Evolutionary conservation across 768 basidiomycete species (phyloP).

Genomic region (Lentinula edodes): DNA sequence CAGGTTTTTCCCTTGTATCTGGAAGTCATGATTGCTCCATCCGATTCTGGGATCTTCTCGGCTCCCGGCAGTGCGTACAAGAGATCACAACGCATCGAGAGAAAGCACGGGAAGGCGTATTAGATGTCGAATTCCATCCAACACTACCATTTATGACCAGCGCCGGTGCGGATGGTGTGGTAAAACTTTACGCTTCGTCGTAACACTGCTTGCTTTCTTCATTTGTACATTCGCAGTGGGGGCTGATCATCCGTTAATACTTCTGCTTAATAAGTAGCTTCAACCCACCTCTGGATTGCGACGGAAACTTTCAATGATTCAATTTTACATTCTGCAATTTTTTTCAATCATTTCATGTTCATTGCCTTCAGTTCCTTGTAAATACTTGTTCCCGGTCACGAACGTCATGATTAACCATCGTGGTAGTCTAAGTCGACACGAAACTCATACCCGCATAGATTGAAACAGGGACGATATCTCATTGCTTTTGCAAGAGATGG

Average conservation of each 20-base stretch:
- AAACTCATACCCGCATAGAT: background rate
- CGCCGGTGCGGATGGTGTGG: slow-evolving; percentile 92
- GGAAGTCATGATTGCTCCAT: slow-evolving; percentile 92
- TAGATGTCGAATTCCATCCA: slow-evolving; percentile 82
- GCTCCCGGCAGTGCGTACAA: slow-evolving; percentile 75
- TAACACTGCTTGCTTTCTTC: slow-evolving; percentile 29
- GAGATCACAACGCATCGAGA: slow-evolving; percentile 86
- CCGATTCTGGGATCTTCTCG: slow-evolving; percentile 91
- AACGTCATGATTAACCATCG: background rate
- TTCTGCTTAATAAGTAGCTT: slow-evolving; percentile 8
- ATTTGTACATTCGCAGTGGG: background rate
- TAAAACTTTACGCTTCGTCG: slow-evolving; percentile 87
- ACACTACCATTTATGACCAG: slow-evolving; percentile 85
- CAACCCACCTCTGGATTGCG: background rate
- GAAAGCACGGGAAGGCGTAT: slow-evolving; percentile 87
- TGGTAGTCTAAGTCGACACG: background rate
- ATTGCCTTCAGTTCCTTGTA: background rate
- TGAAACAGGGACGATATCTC: background rate
- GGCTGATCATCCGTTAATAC: slow-evolving; percentile 4
- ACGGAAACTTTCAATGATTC: slow-evolving; percentile 11
- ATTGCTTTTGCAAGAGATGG: background rate
- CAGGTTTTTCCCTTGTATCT: slow-evolving; percentile 84
- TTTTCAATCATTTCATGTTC: background rate
- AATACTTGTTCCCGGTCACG: slow-evolving; percentile 1
- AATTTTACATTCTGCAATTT: background rate